Evolutionary conservation across 2,329 filamentous ascomycete genomes (phyloP).

Genomic region (Pyricularia sp.): DNA sequence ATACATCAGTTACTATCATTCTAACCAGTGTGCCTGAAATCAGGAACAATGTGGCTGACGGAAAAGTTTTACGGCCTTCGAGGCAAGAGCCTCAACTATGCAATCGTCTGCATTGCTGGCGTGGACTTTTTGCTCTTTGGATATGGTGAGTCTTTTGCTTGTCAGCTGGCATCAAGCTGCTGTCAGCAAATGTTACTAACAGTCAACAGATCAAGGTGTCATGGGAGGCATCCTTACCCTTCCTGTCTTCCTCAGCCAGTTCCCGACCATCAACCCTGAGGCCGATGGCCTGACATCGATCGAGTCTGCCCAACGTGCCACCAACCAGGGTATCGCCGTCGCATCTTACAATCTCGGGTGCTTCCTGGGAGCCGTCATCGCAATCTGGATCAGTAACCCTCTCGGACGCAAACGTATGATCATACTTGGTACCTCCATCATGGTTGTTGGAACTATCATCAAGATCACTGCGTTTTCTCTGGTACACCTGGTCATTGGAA

Average conservation of each 20-base stretch:
- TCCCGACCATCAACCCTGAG: conserved; percentile 43
- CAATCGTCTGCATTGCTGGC: conserved; percentile 62
- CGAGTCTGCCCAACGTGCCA: conserved; percentile 33
- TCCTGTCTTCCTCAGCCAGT: conserved; percentile 44
- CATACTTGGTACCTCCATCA: conserved; percentile 27
- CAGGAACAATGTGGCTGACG: background rate
- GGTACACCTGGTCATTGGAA: conserved; percentile 32
- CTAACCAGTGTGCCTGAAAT: background rate
- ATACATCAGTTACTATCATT: background rate
- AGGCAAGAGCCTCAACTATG: conserved; percentile 56
- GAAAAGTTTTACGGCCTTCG: conserved; percentile 53
- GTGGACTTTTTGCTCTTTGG: conserved; percentile 60
- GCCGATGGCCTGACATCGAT: conserved; percentile 18
- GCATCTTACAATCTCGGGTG: conserved; percentile 23
- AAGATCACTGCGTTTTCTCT: conserved; percentile 27
- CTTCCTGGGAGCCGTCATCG: conserved; percentile 18
- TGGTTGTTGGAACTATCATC: conserved; percentile 33
- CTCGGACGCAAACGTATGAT: conserved; percentile 32
- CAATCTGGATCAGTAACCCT: conserved; percentile 26
- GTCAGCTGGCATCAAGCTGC: too few relatives aligned
- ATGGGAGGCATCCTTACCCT: conserved; percentile 70
- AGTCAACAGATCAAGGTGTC: conserved; percentile 56
- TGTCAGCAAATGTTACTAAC: conserved; percentile 15
- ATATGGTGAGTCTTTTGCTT: conserved; percentile 30
- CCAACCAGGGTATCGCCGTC: conserved; percentile 34